Evolutionary conservation across 441 rosid genomes (phyloP).

Genomic region (Euphorbia corollata): DNA sequence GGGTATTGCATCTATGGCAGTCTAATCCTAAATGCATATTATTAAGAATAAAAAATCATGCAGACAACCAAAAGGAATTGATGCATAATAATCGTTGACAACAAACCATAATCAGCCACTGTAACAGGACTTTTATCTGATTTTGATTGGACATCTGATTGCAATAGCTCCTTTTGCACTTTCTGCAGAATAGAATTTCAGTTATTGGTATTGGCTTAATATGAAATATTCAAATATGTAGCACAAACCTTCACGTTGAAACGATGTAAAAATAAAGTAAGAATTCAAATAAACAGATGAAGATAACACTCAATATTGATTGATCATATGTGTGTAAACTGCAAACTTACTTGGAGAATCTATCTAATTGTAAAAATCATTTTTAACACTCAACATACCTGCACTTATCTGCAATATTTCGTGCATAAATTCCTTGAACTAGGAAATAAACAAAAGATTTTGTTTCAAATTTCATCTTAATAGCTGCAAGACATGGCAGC

Average conservation of each 20-base stretch:
- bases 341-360: not conserved
- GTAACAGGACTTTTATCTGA: slow-evolving; percentile 85
- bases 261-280: not conserved
- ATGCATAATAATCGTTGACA: slow-evolving; percentile 2
- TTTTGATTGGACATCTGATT: slow-evolving; percentile 75
- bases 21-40: not conserved
- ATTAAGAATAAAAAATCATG: not conserved
- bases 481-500: too few relatives aligned
- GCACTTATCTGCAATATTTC: not conserved
- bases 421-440: not conserved
- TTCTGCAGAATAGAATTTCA: slow-evolving; percentile 39
- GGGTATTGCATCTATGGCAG: not conserved
- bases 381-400: not conserved
- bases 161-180: slow-evolving; percentile 67
- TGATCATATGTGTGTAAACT: too few relatives aligned
- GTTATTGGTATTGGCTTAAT: slow-evolving; percentile 16
- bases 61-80: not conserved
- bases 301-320: not conserved
- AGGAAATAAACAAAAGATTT: not conserved
- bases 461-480: not conserved
- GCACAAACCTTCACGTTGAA: not conserved
- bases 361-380: not conserved
- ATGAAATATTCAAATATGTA: not conserved
- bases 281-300: not conserved
- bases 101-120: slow-evolving; percentile 89